Percentiles rank a stretch among this genome's conserved stretches.
These are phyloP conservation scores for Botrytis paeoniae DNA, from an alignment of 2,329 filamentous ascomycete genomes.

Conservation along the genomic window DNA sequence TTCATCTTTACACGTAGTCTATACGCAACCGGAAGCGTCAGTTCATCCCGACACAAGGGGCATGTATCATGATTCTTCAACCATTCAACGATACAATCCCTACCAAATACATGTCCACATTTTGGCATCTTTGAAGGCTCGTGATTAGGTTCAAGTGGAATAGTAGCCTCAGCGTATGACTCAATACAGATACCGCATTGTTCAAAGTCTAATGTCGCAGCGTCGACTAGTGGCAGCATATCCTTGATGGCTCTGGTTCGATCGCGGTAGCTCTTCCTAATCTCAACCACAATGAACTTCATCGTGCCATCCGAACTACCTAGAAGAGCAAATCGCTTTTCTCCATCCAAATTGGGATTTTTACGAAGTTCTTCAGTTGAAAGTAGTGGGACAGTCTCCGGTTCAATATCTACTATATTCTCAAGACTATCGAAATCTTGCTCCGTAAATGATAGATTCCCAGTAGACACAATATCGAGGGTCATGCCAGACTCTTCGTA, in stretches of 20 bases:
- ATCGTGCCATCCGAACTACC: rapidly evolving
- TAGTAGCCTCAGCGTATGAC: neutral
- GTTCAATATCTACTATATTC: neutral
- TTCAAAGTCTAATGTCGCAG: neutral
- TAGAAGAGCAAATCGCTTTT: neutral
- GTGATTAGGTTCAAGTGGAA: neutral
- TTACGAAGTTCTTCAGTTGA: neutral
- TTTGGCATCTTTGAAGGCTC: neutral
- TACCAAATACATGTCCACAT: neutral
- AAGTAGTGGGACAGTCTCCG: neutral
- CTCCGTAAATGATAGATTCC: neutral
- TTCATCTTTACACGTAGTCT: neutral
- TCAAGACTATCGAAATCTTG: neutral
- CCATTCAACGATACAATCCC: neutral
- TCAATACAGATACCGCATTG: neutral
- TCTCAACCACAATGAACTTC: neutral
- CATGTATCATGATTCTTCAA: neutral
- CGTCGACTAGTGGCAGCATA: neutral
- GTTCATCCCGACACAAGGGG: neutral
- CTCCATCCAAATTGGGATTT: neutral
- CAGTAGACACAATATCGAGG: neutral
- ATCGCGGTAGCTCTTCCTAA: neutral
- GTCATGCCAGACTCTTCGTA: neutral
- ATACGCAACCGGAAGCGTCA: neutral
- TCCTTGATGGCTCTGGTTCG: neutral